These are phyloP conservation scores for Diutina catenulata DNA, from an alignment of 1,139 yeast species.

Conservation along the genomic window DNA sequence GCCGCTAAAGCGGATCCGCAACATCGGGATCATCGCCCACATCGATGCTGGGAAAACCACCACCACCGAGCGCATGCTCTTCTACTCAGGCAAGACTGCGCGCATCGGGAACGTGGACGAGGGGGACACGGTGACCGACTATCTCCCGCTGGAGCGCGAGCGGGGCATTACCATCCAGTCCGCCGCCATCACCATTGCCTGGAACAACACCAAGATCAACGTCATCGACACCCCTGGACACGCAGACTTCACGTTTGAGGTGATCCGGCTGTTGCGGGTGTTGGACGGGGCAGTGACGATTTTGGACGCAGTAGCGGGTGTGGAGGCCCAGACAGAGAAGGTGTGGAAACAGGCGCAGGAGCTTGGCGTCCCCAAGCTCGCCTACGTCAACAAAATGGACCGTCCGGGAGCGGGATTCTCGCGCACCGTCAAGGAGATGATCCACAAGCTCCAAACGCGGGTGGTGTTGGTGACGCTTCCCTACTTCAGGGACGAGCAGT, in stretches of 20 bases:
- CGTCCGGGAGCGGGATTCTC: constrained; percentile 92
- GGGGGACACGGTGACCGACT: constrained; percentile 95
- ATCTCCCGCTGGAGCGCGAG: constrained; percentile 76
- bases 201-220: constrained; percentile 71
- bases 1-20: constrained; percentile 11
- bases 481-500: constrained; percentile 42
- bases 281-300: constrained; percentile 91
- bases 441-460: constrained; percentile 63
- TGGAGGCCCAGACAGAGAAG: constrained; percentile 94
- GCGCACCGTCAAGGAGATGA: constrained; percentile 76
- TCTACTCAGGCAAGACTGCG: constrained; percentile 69
- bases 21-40: constrained; percentile 77
- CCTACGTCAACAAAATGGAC: constrained; percentile 91
- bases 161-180: constrained; percentile 95
- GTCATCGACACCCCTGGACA: constrained; percentile 97
- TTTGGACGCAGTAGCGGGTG: constrained; percentile 94
- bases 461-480: constrained; percentile 78
- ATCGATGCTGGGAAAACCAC: constrained; percentile 90
- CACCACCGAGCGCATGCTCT: constrained; percentile 85
- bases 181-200: constrained; percentile 87
- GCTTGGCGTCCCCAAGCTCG: constrained; percentile 58
- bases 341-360: constrained; percentile 85
- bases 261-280: constrained; percentile 76
- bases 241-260: constrained; percentile 95
- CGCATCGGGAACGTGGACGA: constrained; percentile 90